Percentiles rank a stretch among this genome's conserved stretches.
These are phyloP conservation scores for Xerocomellus intermedius DNA, from an alignment of 768 basidiomycete species.

Conservation along the genomic window DNA sequence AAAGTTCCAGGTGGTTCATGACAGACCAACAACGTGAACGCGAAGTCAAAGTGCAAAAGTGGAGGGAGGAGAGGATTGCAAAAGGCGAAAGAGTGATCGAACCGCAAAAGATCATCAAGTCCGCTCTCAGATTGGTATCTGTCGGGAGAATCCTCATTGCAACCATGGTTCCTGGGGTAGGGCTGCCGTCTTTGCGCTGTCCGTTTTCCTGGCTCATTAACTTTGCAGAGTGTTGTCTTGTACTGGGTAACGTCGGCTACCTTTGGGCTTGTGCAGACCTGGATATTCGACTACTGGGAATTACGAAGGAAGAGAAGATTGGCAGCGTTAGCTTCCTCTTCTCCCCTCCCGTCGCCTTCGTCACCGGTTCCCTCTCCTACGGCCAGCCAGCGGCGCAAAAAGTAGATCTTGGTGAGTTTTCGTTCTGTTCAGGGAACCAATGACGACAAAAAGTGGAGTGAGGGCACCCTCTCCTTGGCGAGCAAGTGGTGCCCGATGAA, in stretches of 20 bases:
- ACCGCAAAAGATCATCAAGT: constrained; percentile 52
- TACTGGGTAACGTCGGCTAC: constrained; percentile 80
- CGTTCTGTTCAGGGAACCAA: constrained; percentile 29
- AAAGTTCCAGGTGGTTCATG: constrained; percentile 73
- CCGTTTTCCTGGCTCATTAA: constrained; percentile 1
- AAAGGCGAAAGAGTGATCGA: constrained; percentile 46
- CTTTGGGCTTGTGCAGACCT: constrained; percentile 73
- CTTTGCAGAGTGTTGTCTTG: constrained; percentile 52
- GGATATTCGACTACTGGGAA: constrained; percentile 68
- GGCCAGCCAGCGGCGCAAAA: constrained; percentile 5
- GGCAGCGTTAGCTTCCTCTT: background rate
- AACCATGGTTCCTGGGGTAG: constrained; percentile 68
- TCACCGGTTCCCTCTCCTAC: background rate
- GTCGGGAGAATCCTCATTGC: constrained; percentile 67
- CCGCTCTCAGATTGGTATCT: constrained; percentile 53
- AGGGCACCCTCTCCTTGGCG: constrained; percentile 55
- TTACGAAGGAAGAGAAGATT: constrained; percentile 36
- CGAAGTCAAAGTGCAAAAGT: constrained; percentile 45
- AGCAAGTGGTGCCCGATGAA: constrained; percentile 53
- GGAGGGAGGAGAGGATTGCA: constrained; percentile 43
- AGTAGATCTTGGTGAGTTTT: constrained; percentile 22
- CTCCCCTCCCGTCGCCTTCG: background rate
- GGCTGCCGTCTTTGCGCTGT: constrained; percentile 16
- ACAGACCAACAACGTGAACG: constrained; percentile 55
- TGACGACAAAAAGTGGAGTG: constrained; percentile 76